Conservation (phyloP, 441 rosid species). For the Euphorbia celastroides region DNA sequence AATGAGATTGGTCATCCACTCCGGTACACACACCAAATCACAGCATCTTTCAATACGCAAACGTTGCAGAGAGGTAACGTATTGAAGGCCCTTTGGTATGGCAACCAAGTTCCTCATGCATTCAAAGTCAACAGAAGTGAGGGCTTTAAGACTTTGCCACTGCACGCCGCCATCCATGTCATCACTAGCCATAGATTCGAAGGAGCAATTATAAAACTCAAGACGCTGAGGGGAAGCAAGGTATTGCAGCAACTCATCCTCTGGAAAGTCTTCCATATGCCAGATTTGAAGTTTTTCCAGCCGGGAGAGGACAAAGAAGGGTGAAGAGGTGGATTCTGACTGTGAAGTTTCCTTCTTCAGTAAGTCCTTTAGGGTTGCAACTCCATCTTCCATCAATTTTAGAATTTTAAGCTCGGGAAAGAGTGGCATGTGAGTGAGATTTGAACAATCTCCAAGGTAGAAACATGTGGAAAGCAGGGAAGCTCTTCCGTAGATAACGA, state of each 20-base stretch:
- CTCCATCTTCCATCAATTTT: not conserved
- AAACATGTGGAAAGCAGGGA: not conserved
- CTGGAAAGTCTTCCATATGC: not conserved
- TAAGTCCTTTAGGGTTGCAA: not conserved
- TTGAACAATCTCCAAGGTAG: not conserved
- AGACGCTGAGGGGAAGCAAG: not conserved
- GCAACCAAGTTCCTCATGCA: not conserved
- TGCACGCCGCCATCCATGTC: not conserved
- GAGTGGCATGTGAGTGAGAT: not conserved
- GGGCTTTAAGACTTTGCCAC: not conserved
- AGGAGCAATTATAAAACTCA: not conserved
- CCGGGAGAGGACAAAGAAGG: not conserved
- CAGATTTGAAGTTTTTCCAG: not conserved
- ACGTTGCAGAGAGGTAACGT: not conserved
- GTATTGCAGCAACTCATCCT: not conserved
- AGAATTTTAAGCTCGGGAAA: not conserved
- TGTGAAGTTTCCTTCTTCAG: not conserved
- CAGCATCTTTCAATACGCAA: not conserved
- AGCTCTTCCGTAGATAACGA: too few relatives aligned
- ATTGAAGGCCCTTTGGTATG: not conserved
- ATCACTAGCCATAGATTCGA: not conserved
- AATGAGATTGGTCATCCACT: not conserved
- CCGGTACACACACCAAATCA: not conserved
- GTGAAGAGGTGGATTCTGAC: too few relatives aligned
- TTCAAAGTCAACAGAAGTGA: not conserved